Percentiles rank a stretch among this genome's conserved stretches.
These are phyloP conservation scores for Rutstroemia sp. DNA, from an alignment of 2,329 filamentous ascomycete species.

Conservation along the genomic window DNA sequence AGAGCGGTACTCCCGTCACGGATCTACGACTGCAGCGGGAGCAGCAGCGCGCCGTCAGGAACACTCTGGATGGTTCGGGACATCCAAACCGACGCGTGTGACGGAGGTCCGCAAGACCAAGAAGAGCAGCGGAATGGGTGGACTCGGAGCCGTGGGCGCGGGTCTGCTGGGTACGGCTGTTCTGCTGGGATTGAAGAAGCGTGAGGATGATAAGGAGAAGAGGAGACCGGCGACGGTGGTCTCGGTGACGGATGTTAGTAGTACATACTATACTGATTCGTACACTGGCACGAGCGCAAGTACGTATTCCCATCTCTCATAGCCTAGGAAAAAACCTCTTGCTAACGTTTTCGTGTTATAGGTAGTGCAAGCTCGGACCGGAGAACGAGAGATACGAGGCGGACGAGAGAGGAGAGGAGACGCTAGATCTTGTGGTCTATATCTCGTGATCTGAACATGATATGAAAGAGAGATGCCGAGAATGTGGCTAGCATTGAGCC, in stretches of 20 bases:
- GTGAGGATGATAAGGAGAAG: slow-evolving; percentile 20
- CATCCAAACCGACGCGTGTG: slow-evolving; percentile 38
- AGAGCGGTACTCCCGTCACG: slow-evolving; percentile 51
- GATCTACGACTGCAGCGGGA: slow-evolving; percentile 23
- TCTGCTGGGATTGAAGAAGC: slow-evolving; percentile 28
- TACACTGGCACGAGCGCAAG: slow-evolving; percentile 29
- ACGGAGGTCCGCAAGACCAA: slow-evolving; percentile 42
- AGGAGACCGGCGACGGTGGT: slow-evolving; percentile 9
- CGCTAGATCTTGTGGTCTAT: not conserved
- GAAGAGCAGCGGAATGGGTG: slow-evolving; percentile 41
- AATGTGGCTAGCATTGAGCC: not conserved
- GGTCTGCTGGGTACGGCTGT: slow-evolving; percentile 25
- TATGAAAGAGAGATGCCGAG: not conserved
- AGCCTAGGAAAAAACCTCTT: not conserved
- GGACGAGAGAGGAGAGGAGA: slow-evolving; percentile 7
- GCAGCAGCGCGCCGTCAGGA: slow-evolving; percentile 20
- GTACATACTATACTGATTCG: slow-evolving; percentile 28
- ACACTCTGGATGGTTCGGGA: slow-evolving; percentile 48
- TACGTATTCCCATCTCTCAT: slow-evolving; percentile 17
- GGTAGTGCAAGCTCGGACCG: slow-evolving; percentile 27
- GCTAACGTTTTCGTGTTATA: slow-evolving; percentile 16
- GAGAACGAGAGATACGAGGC: slow-evolving; percentile 21
- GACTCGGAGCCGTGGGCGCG: slow-evolving; percentile 41
- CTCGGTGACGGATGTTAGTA: slow-evolving; percentile 21
- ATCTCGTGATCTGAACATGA: not conserved